Evolutionary conservation across 2,329 filamentous ascomycete species (phyloP), one percentile per base, ranked within the genome.

Genomic region (Monosporascus sp.): DNA sequence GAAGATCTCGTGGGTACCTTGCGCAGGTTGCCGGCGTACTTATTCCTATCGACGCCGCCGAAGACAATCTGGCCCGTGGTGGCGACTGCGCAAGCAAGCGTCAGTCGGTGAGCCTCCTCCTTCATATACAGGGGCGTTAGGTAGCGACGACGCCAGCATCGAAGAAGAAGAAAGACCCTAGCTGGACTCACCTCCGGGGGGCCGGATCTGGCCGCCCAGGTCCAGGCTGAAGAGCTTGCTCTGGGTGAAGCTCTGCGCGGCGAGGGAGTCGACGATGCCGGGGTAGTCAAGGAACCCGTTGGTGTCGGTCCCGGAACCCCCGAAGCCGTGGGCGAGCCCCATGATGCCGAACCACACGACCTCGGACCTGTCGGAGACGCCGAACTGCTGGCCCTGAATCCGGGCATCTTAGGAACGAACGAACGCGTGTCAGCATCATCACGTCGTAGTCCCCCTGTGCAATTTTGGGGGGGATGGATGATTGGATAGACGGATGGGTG

Each of bases 181-280:
- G 8, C 27, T 31, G 4, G 36, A 63, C 62, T 64, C 37, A 67
- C 64, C 49, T 15, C 56, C 57, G 22, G 64, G 27, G 9, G 27
- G 61, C 3, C 37, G 50, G 15, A 55, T 46, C 50, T 69, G 65
- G 11, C 54, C 72, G 4, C 78, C 76, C 17, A 82, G 65, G 50
- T 81, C 78, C 24, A 82, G 68, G 6, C 76, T 69, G 60, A 81
- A 81, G 37, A 76, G 67, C n/a, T 75, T 75, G 52, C 74, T 77
- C 45, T 72, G 68, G 52, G 79, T 80, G 36, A 77, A 60, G 17
- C 74, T 74, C 57, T 80, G 74, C 0, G 67, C 61, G 1, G 70
- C 70, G 63, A 82, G 71, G 22, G 70, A 76, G 58, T 77, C 78
- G 46, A 81, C 68, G 20, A 87, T 72, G 24, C 81, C 74, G 2